Base-by-base conservation (phyloP, 164 flowering plant genomes). In the Liriodendron chinense region DNA sequence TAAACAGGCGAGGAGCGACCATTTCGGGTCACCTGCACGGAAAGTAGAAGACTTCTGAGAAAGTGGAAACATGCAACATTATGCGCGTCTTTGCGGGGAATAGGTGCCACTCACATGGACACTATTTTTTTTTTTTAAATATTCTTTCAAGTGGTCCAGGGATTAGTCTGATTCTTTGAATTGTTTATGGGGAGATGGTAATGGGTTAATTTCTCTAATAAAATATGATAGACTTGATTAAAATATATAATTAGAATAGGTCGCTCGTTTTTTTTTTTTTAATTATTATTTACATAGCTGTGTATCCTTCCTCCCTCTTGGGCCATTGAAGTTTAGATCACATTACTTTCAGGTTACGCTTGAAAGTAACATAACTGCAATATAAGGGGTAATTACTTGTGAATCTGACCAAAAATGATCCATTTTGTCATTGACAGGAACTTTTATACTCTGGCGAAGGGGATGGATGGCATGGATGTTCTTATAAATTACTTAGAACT, bases 41-140 rank as follows among this genome's bases (percentile, higher is more conserved):
- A 85, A 82, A 85, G 85, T 74, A 68, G 73, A 80, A 64, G 73
- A 78, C 82, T 73, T 78, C 72, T 71, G 72, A 80, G 79, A 78
- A 79, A 77, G 86, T 78, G 73, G 79, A 80, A 81, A 80, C 84
- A 82, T 82, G 87, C 77, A 69, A 71, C 72, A 71, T 68, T 66
- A 72, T 81, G 82, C 80, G 62, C 80, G 62, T 71, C 65, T 65
- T 75, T 76, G 71, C 73, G 73, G 75, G 68, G 18, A 7, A 76
- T 63, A 70, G 79, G 83, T 90, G 90, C 86, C 53, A 75, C 70
- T 85, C 93, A 88, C 91, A 89, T 90, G 90, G 81, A 75, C 76
- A 23, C 20, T 48, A 70, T 73, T 76, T 26, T 74, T 74, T 26
- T 74, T 74, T 64, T 53, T 67, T 26, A 69, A 28, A 67, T 73